Conservation (phyloP, 1,284 basidiomycete genomes). For the Phenoliferia sp. region DNA sequence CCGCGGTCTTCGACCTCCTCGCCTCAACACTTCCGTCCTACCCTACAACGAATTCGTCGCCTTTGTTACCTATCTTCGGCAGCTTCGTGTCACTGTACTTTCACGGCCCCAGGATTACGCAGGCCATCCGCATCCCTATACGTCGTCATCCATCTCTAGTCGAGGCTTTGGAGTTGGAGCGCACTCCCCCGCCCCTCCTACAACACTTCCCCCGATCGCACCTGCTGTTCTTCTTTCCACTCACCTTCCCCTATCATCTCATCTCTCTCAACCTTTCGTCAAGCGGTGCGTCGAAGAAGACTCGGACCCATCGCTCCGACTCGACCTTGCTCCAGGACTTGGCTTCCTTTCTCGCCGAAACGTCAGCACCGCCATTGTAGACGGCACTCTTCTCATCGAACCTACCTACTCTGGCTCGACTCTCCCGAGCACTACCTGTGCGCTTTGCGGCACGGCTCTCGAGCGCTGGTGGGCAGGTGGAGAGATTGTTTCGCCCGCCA, state of each 20-base stretch:
- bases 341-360: slow-evolving; percentile 87
- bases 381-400: slow-evolving; percentile 83
- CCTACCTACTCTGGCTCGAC: slow-evolving; percentile 52
- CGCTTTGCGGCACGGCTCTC: slow-evolving; percentile 35
- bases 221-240: slow-evolving; percentile 63
- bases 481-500: background rate
- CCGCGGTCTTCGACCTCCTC: slow-evolving; percentile 16
- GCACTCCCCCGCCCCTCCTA: background rate
- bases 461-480: slow-evolving; percentile 21
- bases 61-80: slow-evolving; percentile 75
- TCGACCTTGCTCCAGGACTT: slow-evolving; percentile 88
- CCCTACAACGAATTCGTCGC: slow-evolving; percentile 82
- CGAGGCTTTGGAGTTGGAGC: slow-evolving; percentile 15
- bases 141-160: background rate
- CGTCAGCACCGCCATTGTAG: slow-evolving; percentile 79
- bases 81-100: slow-evolving; percentile 55
- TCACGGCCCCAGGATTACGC: slow-evolving; percentile 11
- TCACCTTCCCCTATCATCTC: slow-evolving; percentile 45
- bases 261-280: slow-evolving; percentile 69
- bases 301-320: slow-evolving; percentile 85
- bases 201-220: slow-evolving; percentile 43
- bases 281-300: slow-evolving; percentile 79
- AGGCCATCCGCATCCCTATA: slow-evolving; percentile 4
- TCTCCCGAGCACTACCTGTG: slow-evolving; percentile 36
- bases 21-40: slow-evolving; percentile 40